These are phyloP conservation scores for Pseudogymnoascus sp. DNA, from an alignment of 2,329 filamentous ascomycete species.

Conservation along the genomic window DNA sequence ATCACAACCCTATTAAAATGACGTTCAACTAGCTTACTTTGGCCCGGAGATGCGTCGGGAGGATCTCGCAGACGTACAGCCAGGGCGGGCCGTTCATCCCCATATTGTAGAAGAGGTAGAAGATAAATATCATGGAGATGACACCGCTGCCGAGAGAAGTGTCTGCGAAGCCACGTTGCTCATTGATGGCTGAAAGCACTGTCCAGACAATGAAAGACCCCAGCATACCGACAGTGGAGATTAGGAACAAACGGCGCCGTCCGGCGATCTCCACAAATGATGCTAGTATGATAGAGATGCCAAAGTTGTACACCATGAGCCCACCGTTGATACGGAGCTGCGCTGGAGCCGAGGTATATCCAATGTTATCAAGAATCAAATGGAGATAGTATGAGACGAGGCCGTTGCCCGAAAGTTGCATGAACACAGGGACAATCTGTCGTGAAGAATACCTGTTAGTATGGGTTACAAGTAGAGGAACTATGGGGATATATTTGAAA, in stretches of 20 bases:
- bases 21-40: too few relatives aligned
- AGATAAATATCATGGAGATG: slow-evolving; percentile 32
- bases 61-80: not conserved
- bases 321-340: slow-evolving; percentile 21
- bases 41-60: not conserved
- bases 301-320: slow-evolving; percentile 18
- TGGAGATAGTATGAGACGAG: slow-evolving; percentile 21
- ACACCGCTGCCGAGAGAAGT: slow-evolving; percentile 27
- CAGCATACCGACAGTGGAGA: slow-evolving; percentile 20
- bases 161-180: slow-evolving; percentile 7
- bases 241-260: slow-evolving; percentile 16
- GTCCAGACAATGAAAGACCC: slow-evolving; percentile 29
- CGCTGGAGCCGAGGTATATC: slow-evolving; percentile 14
- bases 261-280: slow-evolving; percentile 21
- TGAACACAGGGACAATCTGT: slow-evolving; percentile 15
- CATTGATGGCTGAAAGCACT: slow-evolving; percentile 17
- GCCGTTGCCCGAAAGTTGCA: slow-evolving; percentile 21
- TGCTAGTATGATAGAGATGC: slow-evolving; percentile 10
- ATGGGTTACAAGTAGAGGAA: not conserved
- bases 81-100: not conserved
- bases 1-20: too few relatives aligned
- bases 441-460: slow-evolving; percentile 14
- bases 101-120: slow-evolving; percentile 18
- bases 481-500: too few relatives aligned
- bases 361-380: slow-evolving; percentile 19